phyloP scores from a whole-genome alignment of 345 rosid genomes.

The Syzygium jambos region DNA sequence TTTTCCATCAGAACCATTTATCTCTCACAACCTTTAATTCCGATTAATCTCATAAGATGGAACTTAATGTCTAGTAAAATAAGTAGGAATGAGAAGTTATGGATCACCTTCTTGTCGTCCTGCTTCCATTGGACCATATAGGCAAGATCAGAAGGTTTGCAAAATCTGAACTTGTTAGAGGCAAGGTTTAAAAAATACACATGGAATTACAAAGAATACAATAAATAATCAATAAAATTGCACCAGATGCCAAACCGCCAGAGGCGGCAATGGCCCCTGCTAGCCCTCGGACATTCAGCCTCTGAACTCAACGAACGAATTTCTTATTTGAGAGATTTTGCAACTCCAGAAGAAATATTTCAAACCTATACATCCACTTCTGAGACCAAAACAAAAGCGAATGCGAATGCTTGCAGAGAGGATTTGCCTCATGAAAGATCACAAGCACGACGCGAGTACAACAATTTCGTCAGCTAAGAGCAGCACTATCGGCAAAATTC shows the following conservation, averaged over 20 bases:
- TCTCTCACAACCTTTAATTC: background rate
- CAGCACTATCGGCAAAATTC: background rate
- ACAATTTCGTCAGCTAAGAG: background rate
- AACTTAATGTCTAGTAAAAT: background rate
- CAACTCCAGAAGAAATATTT: background rate
- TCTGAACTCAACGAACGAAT: background rate
- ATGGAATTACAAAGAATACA: background rate
- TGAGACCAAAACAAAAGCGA: background rate
- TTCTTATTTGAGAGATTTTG: background rate
- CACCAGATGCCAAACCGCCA: background rate
- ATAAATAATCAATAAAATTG: background rate
- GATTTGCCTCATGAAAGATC: background rate
- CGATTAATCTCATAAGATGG: background rate
- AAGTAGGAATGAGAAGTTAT: background rate
- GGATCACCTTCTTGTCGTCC: background rate
- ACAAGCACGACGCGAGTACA: background rate
- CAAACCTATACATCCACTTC: background rate
- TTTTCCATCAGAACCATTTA: background rate
- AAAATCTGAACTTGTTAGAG: background rate
- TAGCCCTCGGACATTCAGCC: background rate
- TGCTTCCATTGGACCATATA: background rate
- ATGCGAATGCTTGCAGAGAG: background rate
- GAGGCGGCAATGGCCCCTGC: background rate
- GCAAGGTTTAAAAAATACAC: background rate
- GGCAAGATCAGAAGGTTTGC: background rate